These are phyloP conservation scores for Didymella pomorum DNA, from an alignment of 2,329 filamentous ascomycete genomes.

Conservation along the genomic window DNA sequence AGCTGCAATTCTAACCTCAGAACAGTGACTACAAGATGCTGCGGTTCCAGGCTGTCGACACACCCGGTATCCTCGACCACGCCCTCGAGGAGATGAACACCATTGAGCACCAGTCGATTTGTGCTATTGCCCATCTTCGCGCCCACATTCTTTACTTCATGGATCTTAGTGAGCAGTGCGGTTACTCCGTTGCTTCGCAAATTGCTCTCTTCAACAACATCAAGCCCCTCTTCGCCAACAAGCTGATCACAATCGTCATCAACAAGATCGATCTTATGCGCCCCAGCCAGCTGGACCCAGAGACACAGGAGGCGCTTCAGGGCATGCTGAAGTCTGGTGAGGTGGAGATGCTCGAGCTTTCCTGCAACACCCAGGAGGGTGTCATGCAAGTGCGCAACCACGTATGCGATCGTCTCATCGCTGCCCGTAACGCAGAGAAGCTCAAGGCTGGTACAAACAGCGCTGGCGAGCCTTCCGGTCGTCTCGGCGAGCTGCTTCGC, in stretches of 20 bases:
- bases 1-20: conserved; percentile 56
- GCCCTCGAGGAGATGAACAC: conserved; percentile 98
- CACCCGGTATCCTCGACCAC: conserved; percentile 97
- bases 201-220: conserved; percentile 93
- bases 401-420: conserved; percentile 90
- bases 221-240: conserved; percentile 96
- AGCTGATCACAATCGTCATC: conserved; percentile 93
- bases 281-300: conserved; percentile 84
- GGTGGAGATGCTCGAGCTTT: conserved; percentile 91
- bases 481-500: conserved; percentile 88
- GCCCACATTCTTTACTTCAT: conserved; percentile 98
- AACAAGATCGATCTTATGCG: conserved; percentile 97
- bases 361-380: conserved; percentile 93
- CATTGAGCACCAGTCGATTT: conserved; percentile 99
- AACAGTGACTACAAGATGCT: conserved; percentile 85
- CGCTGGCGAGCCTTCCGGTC: conserved; percentile 76
- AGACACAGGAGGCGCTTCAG: conserved; percentile 79
- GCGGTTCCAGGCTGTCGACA: conserved; percentile 92
- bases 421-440: conserved; percentile 93
- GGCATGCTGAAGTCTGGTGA: conserved; percentile 83
- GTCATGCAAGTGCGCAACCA: conserved; percentile 95
- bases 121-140: conserved; percentile 93
- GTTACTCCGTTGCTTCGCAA: conserved; percentile 91
- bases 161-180: conserved; percentile 96
- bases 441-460: conserved; percentile 86